Base-by-base conservation (phyloP, 305 asterid species). In the Galium porrigens region DNA sequence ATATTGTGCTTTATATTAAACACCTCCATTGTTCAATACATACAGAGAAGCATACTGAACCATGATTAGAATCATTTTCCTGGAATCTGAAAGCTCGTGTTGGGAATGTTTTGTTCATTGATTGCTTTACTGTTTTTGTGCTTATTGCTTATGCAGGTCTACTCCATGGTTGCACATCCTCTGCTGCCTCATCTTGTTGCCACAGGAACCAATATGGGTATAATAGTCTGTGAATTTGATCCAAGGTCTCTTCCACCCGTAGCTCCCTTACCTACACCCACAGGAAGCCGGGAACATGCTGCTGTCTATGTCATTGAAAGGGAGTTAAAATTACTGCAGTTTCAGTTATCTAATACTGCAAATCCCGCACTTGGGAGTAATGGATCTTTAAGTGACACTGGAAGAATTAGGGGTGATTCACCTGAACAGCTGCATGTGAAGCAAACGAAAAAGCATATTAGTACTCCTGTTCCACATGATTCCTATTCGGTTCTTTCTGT, bases 111-210 rank as follows among this genome's bases (percentile, higher is more conserved):
- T 30, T 48, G 11, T 42, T 10, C 9, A n/a, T 29, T 20, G 34
- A 48, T 25, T 20, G 32, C 63, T 73, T 22, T 44, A 12, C 1
- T 14, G 44, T 39, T 42, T 15, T 34, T 36, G 54, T 51, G 58
- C 61, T 64, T 60, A 58, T 59, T 74, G 62, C 60, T 36, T 30
- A 20, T 72, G 41, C 73, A 92, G 98, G 91, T 87, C 49, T 92
- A 86, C 76, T 81, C 91, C 71, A 92, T 92, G 98, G 89, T 82
- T 75, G 91, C 95, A 70, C 98, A 92, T 75, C 67, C 96, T 77
- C 72, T 92, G 70, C 96, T 85, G 69, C 95, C 98, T 55, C 96
- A 92, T 79, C 83, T 92, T 70, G 98, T 92, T 61, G 95, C 98
- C 56, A 79, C 94, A 67, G 98, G 98, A 78, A 86, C 96, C 76